Base-by-base conservation (phyloP, 2,329 filamentous ascomycete species). In the Chaetomium sp. region DNA sequence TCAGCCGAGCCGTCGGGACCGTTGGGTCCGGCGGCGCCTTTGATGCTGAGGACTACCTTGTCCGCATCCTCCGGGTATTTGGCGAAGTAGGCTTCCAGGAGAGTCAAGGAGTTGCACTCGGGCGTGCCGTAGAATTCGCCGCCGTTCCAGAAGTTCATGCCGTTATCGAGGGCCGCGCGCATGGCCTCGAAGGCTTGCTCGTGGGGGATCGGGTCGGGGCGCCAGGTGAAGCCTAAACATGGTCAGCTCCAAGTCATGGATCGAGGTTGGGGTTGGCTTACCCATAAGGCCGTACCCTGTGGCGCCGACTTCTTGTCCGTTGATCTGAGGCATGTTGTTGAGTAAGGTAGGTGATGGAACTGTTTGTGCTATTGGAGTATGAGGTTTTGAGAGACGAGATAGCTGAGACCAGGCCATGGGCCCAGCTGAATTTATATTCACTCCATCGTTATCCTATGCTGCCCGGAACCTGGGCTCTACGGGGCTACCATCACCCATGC, bases 81-180 rank as follows among this genome's bases (percentile, higher is more conserved):
- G 35, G 79, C 79, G 71, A 90, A 88, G 75, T 90, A 90, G 35
- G 80, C 77, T 63, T 83, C 81, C 42, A 90, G 75, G 10, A 90
- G 75, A 35, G 83, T 82, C 71, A 88, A 74, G 1, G 81, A 85
- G 71, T 74, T 78, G 76, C 89, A 80, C 23, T 84, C 78, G 1
- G 82, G 81, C 0, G 79, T 77, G 47, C 88, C 88, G 76, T 91
- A 91, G 72, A 90, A 83, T 72, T 89, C 86, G 67, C 81, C 87
- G 45, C 65, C 69, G 64, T 70, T 70, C 66, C 67, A 68, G 50
- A 65, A 65, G 66, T 76, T 82, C 70, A 75, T 77, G 62, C 81
- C 79, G 12, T 73, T 73, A 27, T 75, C 68, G 13, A 87, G 73
- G 6, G 86, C 78, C 21, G 83, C 79, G 69, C 83, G 82, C 75